Evolutionary conservation across 208 protist species (phyloP).

Genomic region (Porcisia deanei): DNA sequence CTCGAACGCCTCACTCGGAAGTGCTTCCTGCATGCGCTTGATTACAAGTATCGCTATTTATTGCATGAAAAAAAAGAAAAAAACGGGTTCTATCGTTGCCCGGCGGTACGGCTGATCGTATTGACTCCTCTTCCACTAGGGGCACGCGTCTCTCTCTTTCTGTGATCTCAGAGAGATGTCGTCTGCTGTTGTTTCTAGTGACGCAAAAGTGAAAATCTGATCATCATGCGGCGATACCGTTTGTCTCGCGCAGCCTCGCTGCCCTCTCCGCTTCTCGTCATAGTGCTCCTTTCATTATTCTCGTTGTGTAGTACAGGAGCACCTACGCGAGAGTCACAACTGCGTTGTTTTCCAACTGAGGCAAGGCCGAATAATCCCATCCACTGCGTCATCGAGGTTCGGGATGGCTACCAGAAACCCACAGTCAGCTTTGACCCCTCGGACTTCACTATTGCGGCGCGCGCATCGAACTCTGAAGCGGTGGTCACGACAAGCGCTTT

Average conservation of each 20-base stretch:
- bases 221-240: background rate
- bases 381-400: constrained; percentile 43
- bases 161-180: background rate
- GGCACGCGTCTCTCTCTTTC: background rate
- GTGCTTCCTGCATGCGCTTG: background rate
- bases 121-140: background rate
- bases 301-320: background rate
- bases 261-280: constrained; percentile 7
- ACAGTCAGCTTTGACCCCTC: constrained; percentile 37
- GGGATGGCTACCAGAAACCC: constrained; percentile 35
- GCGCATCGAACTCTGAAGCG: constrained; percentile 24
- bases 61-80: too few species aligned
- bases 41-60: background rate
- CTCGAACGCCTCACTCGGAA: background rate
- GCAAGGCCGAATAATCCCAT: constrained; percentile 32
- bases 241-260: background rate
- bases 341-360: constrained; percentile 34
- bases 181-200: background rate
- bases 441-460: constrained; percentile 31
- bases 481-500: constrained; percentile 30
- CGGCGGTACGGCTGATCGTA: background rate
- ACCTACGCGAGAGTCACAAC: constrained; percentile 36
- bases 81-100: background rate
- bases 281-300: background rate
- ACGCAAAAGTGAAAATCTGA: background rate